Evolutionary conservation across 2,329 filamentous ascomycete species (phyloP).

Genomic region (Venturia effusa): DNA sequence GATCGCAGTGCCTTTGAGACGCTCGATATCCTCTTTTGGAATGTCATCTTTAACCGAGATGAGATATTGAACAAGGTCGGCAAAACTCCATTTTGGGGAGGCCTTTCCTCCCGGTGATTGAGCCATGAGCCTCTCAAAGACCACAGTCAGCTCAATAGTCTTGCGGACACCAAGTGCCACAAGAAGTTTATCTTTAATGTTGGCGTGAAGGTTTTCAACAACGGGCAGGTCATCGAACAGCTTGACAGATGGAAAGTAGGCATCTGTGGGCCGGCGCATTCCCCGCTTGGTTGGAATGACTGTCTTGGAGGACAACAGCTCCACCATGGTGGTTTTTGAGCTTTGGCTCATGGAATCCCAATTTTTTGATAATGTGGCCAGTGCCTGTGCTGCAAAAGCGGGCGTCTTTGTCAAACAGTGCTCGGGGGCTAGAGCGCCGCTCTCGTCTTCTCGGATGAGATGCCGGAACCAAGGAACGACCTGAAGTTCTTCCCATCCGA

Average conservation of each 20-base stretch:
- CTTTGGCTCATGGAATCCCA: constrained; percentile 69
- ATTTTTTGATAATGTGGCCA: constrained; percentile 73
- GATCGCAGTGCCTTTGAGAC: constrained; percentile 66
- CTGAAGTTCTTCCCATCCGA: constrained; percentile 80
- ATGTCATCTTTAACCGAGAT: constrained; percentile 86
- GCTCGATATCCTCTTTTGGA: constrained; percentile 67
- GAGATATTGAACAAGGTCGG: constrained; percentile 90
- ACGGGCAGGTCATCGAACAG: constrained; percentile 88
- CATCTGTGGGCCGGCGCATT: constrained; percentile 74
- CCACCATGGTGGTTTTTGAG: constrained; percentile 54
- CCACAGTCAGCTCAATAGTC: constrained; percentile 86
- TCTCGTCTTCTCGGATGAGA: constrained; percentile 56
- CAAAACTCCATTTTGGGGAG: constrained; percentile 63
- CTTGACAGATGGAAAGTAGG: constrained; percentile 89
- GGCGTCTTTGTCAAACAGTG: constrained; percentile 62
- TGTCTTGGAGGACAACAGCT: constrained; percentile 52
- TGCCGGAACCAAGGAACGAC: constrained; percentile 78
- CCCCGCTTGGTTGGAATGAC: constrained; percentile 85
- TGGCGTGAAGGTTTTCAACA: constrained; percentile 57
- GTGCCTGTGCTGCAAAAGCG: constrained; percentile 64
- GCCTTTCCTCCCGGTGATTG: constrained; percentile 36
- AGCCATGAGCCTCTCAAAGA: constrained; percentile 72
- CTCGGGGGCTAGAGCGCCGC: constrained; percentile 47
- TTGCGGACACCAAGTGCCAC: constrained; percentile 79
- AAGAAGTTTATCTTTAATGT: constrained; percentile 85